Conservation (phyloP, 2,329 filamentous ascomycete genomes). For the Hypomyces rosellus region DNA sequence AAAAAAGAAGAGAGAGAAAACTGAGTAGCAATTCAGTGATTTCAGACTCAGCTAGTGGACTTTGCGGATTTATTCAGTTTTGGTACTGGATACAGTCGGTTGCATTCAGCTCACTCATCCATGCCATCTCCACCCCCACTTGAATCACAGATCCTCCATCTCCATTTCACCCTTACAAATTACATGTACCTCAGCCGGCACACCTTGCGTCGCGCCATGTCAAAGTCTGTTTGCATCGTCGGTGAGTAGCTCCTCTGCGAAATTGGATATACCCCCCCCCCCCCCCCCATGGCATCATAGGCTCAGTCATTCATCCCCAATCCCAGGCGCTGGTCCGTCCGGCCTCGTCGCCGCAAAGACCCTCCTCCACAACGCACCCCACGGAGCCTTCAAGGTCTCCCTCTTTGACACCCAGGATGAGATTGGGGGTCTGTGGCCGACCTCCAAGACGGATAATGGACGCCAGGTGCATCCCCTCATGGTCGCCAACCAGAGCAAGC, state of each 20-base stretch:
- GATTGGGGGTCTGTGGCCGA: conserved; percentile 75
- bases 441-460: conserved; percentile 38
- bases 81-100: no score
- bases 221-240: conserved; percentile 36
- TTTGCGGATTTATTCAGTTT: no score
- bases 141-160: no score
- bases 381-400: conserved; percentile 56
- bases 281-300: background rate
- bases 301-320: background rate
- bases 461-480: conserved; percentile 60
- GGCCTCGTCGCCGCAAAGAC: conserved; percentile 68
- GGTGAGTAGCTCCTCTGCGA: conserved; percentile 23
- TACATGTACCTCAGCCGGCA: no score
- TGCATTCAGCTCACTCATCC: no score
- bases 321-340: conserved; percentile 59
- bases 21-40: no score
- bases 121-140: no score
- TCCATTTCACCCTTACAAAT: no score
- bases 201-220: conserved; percentile 20
- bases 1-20: no score
- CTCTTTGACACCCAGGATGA: conserved; percentile 61
- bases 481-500: conserved; percentile 68
- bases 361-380: conserved; percentile 53
- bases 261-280: no score
- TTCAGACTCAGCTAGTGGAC: no score